Evolutionary conservation across 2,329 filamentous ascomycete species (phyloP).

Genomic region (Sarocladium oryzae): DNA sequence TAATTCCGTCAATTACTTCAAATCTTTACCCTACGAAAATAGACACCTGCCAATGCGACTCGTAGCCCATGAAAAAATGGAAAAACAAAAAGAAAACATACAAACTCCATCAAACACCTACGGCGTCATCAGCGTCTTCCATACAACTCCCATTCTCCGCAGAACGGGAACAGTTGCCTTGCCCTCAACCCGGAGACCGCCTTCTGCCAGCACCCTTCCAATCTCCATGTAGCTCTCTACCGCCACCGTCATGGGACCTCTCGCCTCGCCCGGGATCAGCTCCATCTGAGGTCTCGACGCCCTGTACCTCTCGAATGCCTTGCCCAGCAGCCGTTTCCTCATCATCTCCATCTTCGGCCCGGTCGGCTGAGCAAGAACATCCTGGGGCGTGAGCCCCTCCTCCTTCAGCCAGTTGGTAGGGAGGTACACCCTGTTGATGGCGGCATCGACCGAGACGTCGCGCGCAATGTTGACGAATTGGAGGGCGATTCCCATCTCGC

Average conservation of each 20-base stretch:
- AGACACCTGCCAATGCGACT: too few relatives aligned
- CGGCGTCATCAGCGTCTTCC: constrained; percentile 39
- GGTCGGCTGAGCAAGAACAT: constrained; percentile 46
- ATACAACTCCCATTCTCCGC: constrained; percentile 49
- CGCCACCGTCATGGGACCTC: constrained; percentile 59
- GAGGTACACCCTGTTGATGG: constrained; percentile 61
- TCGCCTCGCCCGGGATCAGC: constrained; percentile 50
- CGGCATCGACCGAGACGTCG: constrained; percentile 62
- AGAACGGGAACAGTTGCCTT: constrained; percentile 36
- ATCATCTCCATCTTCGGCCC: constrained; percentile 41
- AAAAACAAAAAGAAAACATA: too few relatives aligned
- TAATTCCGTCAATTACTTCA: too few relatives aligned
- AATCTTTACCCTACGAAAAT: too few relatives aligned
- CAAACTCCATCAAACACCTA: background rate
- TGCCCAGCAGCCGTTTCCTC: constrained; percentile 47
- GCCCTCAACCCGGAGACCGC: constrained; percentile 28
- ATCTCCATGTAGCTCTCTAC: constrained; percentile 76
- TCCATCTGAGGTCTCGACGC: constrained; percentile 51
- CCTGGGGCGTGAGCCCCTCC: constrained; percentile 44
- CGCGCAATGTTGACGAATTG: constrained; percentile 74
- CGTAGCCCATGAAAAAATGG: too few relatives aligned
- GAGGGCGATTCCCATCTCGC: constrained; percentile 65
- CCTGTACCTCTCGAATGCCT: constrained; percentile 55
- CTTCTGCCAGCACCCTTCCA: constrained; percentile 50
- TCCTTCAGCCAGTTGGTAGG: constrained; percentile 58